These are phyloP conservation scores for Austropuccinia psidii DNA, from an alignment of 1,284 basidiomycete species.

Conservation along the genomic window DNA sequence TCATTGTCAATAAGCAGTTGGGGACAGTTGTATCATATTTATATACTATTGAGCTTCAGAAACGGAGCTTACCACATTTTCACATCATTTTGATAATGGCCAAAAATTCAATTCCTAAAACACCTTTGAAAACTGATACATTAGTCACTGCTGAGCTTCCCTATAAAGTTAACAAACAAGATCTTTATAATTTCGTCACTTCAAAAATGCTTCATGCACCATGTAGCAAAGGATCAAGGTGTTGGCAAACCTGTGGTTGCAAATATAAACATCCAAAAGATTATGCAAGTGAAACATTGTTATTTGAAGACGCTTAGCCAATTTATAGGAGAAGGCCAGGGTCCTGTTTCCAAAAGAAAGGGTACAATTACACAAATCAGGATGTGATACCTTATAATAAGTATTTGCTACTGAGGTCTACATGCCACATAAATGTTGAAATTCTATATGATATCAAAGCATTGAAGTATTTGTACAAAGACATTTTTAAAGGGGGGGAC, in stretches of 20 bases:
- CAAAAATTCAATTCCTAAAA: conserved; percentile 44
- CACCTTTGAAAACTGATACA: conserved; percentile 49
- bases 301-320: conserved; percentile 50
- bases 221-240: conserved; percentile 49
- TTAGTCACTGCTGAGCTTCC: conserved; percentile 51
- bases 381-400: conserved; percentile 51
- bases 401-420: conserved; percentile 45
- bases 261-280: conserved; percentile 51
- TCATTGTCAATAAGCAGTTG: conserved; percentile 48
- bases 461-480: conserved; percentile 53
- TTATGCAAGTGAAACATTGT: conserved; percentile 47
- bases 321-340: conserved; percentile 30
- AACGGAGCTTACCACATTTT: conserved; percentile 53
- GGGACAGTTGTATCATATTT: conserved; percentile 49
- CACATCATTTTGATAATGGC: conserved; percentile 52
- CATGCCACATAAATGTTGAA: conserved; percentile 55
- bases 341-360: conserved; percentile 29
- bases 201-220: conserved; percentile 53
- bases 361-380: conserved; percentile 44
- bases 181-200: conserved; percentile 48
- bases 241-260: conserved; percentile 52
- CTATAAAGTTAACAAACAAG: conserved; percentile 48
- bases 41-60: conserved; percentile 55
- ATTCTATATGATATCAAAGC: conserved; percentile 46
- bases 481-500: conserved; percentile 53